Evolutionary conservation across 2,329 filamentous ascomycete species (phyloP).

Genomic region (Apiospora malaysiana): DNA sequence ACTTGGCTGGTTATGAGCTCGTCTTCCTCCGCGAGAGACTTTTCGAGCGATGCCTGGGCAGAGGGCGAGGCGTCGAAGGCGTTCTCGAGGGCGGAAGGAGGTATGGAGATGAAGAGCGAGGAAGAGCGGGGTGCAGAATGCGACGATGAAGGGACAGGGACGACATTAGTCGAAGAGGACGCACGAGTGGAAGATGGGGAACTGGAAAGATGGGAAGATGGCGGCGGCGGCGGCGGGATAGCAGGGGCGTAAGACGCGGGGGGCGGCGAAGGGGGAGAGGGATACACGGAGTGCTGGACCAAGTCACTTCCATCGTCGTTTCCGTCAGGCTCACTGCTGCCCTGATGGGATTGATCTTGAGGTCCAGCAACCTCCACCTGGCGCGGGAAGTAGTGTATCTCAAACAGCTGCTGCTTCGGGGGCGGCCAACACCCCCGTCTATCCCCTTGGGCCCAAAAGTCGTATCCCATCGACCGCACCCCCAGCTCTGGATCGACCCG

Average conservation of each 20-base stretch:
- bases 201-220: neutral
- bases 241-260: neutral
- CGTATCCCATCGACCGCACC: neutral
- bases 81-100: neutral
- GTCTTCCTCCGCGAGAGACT: neutral
- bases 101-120: neutral
- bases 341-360: neutral
- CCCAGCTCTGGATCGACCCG: neutral
- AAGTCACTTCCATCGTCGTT: neutral
- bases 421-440: neutral
- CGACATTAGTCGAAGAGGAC: neutral
- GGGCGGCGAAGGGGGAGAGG: neutral
- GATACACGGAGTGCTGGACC: neutral
- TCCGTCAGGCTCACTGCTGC: neutral
- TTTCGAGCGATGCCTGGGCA: neutral
- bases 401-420: neutral
- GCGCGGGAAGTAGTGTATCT: neutral
- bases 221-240: no score
- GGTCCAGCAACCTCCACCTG: neutral
- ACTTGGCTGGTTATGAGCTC: neutral
- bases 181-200: neutral
- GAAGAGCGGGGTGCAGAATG: neutral
- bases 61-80: neutral
- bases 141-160: neutral
- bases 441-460: neutral